A percentile compares a stretch with the other conserved stretches of the same genome.
phyloP scores from a whole-genome alignment of 352 stramenopile species.

The Phytophthora ramorum region DNA sequence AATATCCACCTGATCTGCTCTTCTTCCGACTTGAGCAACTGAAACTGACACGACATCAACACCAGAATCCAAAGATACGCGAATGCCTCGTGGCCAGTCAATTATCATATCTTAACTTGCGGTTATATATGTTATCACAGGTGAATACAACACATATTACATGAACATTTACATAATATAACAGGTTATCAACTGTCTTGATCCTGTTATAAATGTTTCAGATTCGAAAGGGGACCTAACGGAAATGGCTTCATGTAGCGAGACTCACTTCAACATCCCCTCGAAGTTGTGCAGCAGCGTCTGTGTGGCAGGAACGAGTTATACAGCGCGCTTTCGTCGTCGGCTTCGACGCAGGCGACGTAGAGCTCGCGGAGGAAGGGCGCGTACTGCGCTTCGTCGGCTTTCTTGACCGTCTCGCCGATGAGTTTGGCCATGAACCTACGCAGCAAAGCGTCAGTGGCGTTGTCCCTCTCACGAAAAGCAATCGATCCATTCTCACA shows the following conservation, averaged over 20 bases:
- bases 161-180: too few relatives aligned
- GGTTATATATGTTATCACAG: neutral
- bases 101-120: slow-evolving; percentile 1
- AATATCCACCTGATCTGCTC: neutral
- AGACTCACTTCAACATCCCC: slow-evolving; percentile 17
- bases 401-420: slow-evolving; percentile 37
- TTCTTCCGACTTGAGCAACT: slow-evolving; percentile 3
- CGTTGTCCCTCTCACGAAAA: neutral
- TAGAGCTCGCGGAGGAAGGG: slow-evolving; percentile 50
- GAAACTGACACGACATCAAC: slow-evolving; percentile 7
- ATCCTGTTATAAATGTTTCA: neutral
- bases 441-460: slow-evolving; percentile 8
- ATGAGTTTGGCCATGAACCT: slow-evolving; percentile 55
- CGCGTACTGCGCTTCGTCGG: slow-evolving; percentile 35
- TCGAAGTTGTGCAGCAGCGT: slow-evolving; percentile 43
- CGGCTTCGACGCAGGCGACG: slow-evolving; percentile 43
- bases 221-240: slow-evolving; percentile 24
- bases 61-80: too few relatives aligned
- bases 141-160: too few relatives aligned
- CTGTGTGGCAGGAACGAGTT: slow-evolving; percentile 45
- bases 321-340: slow-evolving; percentile 46
- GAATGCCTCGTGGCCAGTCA: slow-evolving; percentile 17
- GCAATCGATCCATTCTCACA: slow-evolving; percentile 39
- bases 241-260: slow-evolving; percentile 17
- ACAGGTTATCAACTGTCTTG: neutral